A percentile compares a stretch with the other conserved stretches of the same genome.
These are phyloP conservation scores for Coemansia javaensis DNA, from an alignment of 192 early-diverging fungal species.

Conservation along the genomic window DNA sequence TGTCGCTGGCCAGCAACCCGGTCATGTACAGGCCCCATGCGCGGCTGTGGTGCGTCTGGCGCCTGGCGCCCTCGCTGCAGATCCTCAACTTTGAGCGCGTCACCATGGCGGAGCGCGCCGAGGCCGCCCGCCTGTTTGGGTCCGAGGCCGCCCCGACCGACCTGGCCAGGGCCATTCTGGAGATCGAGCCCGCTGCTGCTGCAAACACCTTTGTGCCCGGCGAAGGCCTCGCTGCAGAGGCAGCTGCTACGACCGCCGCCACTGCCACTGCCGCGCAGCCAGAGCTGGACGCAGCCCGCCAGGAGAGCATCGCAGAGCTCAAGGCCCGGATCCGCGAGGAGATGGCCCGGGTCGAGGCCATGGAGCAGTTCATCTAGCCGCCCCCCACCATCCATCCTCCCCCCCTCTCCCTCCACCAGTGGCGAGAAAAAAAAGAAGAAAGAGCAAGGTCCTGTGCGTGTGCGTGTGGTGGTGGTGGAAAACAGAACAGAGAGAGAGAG, in stretches of 20 bases:
- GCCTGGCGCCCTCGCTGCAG: slow-evolving; percentile 60
- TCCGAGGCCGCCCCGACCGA: slow-evolving; percentile 57
- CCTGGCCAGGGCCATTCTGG: slow-evolving; percentile 60
- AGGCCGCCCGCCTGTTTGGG: slow-evolving; percentile 76
- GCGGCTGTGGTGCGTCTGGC: slow-evolving; percentile 77
- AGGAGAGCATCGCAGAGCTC: slow-evolving; percentile 35
- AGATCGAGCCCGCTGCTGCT: slow-evolving; percentile 39
- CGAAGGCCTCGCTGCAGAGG: slow-evolving; percentile 51
- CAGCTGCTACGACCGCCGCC: neutral
- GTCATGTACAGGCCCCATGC: slow-evolving; percentile 80
- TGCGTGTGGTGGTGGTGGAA: too few species aligned
- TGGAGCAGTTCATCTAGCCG: slow-evolving; percentile 43
- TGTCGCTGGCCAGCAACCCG: slow-evolving; percentile 87
- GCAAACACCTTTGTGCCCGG: slow-evolving; percentile 86
- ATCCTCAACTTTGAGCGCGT: slow-evolving; percentile 86
- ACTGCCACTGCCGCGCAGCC: neutral
- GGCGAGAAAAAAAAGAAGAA: slow-evolving; percentile 1
- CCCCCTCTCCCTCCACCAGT: too few species aligned
- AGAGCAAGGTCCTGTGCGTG: too few species aligned
- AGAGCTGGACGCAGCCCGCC: slow-evolving; percentile 7
- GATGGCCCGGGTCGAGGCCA: slow-evolving; percentile 43
- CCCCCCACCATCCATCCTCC: too few species aligned
- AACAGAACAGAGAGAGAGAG: neutral
- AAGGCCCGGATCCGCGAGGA: slow-evolving; percentile 45
- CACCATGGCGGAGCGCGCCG: slow-evolving; percentile 67